A percentile compares a stretch with the other conserved stretches of the same genome.
Conservation (phyloP, 192 early-diverging fungal species). For the Diversispora epigaea region DNA sequence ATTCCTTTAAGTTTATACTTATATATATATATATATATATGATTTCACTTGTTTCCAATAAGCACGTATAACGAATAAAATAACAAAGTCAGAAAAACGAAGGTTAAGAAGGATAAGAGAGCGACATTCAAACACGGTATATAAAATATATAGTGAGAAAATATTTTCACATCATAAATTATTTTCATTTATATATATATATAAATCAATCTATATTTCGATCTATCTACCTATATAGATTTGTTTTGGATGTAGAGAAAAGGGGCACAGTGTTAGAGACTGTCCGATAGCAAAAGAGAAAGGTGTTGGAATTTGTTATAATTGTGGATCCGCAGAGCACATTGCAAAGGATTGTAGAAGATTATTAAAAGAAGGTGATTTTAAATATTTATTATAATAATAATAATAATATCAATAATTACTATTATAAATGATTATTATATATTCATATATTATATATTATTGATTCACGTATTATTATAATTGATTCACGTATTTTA, state of each 20-base stretch:
- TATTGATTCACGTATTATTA: not conserved
- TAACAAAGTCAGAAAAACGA: conserved; percentile 9
- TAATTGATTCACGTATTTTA: not conserved
- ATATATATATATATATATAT: not conserved
- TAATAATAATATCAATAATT: not conserved
- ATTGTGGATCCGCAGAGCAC: conserved; percentile 86
- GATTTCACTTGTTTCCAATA: not conserved
- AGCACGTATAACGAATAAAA: not conserved
- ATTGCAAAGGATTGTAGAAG: conserved; percentile 75
- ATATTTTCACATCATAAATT: too few relatives aligned
- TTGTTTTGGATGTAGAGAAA: conserved; percentile 85
- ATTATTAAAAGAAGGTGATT: conserved; percentile 41
- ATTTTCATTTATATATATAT: not conserved
- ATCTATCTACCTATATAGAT: conserved; percentile 42
- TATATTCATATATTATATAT: too few relatives aligned
- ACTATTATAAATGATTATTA: not conserved
- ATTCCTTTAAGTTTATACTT: not conserved
- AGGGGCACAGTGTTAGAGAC: conserved; percentile 79
- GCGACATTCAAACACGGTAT: conserved; percentile 1
- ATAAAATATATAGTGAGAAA: not conserved
- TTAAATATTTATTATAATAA: not conserved
- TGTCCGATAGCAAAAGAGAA: conserved; percentile 65
- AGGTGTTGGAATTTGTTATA: conserved; percentile 76
- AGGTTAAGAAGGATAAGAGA: conserved; percentile 9
- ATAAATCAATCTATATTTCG: too few relatives aligned